Evolutionary conservation across 345 rosid genomes (phyloP).

Genomic region (Aquilaria yunnanensis): DNA sequence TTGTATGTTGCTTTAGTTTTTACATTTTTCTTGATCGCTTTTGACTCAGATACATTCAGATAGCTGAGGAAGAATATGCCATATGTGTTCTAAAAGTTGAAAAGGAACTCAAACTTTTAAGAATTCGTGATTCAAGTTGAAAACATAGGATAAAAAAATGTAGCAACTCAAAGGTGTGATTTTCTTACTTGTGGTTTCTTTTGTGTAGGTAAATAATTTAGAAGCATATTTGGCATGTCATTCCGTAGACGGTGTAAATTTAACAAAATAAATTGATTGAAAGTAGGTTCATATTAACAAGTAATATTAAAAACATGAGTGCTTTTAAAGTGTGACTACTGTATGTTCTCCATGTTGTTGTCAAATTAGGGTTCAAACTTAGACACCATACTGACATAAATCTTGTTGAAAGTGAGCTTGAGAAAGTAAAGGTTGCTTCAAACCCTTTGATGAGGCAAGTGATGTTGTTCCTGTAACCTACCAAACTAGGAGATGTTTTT

Average conservation of each 20-base stretch:
- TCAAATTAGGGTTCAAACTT: conserved; percentile 77
- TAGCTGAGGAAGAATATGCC: conserved; percentile 54
- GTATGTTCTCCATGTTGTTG: too few species aligned
- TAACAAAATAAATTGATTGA: neutral
- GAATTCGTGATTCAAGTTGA: conserved; percentile 16
- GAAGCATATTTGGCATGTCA: neutral
- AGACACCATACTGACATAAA: conserved; percentile 83
- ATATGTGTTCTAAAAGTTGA: conserved; percentile 29
- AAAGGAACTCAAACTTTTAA: conserved; percentile 18
- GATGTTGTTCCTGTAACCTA: conserved; percentile 92
- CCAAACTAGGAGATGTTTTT: conserved; percentile 90
- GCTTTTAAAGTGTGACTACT: too few species aligned
- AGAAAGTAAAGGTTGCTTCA: conserved; percentile 88
- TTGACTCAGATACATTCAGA: conserved; percentile 29
- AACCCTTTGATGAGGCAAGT: conserved; percentile 99
- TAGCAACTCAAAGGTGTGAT: conserved; percentile 34
- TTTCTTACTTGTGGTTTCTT: conserved; percentile 7
- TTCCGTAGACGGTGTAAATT: neutral
- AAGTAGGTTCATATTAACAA: neutral
- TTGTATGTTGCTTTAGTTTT: conserved; percentile 13
- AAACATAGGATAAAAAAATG: conserved; percentile 24
- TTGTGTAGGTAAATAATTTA: conserved; percentile 2
- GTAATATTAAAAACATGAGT: too few species aligned
- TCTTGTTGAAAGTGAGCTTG: conserved; percentile 75
- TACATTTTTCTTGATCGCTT: conserved; percentile 14